Evolutionary conservation across 2,329 filamentous ascomycete genomes (phyloP), one percentile per base, ranked within the genome.

Genomic region (Orbilia quercus): DNA sequence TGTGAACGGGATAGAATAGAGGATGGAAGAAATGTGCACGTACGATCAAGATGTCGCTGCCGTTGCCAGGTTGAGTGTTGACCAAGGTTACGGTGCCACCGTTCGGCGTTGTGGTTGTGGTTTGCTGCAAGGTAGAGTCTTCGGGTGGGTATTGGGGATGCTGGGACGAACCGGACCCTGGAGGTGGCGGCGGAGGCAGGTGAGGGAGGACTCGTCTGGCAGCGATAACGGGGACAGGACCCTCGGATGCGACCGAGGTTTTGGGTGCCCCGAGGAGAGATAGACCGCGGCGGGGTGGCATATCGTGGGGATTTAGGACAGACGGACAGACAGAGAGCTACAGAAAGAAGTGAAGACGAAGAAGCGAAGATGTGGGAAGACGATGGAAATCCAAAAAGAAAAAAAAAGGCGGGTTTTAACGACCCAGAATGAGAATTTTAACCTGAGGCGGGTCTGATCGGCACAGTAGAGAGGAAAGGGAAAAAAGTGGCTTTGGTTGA

Each of bases 31-130:
- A 6, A 45, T 38, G 47, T 57, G 25, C 18, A 73, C 70, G 5
- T 59, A 74, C 70, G 31, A 74, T 74, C 63, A 74, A 64, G 20
- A 74, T 74, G 45, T 74, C 70, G 40, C 70, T 74, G 11, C 70
- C 70, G 14, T 74, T 74, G 11, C 70, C 70, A 40, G 70, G 70
- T 34, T 74, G 70, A 22, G 70, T 74, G 28, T 74, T 74, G 2
- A 74, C 70, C 48, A 74, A 22, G 6, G 70, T 74, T n/a, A 74
- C 70, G 6, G 70, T 74, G 2, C 70, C 70, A 34, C 70, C 70
- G 16, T 74, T 74, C 28, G 70, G 70, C 34, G 70, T 74, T 59
- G 70, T 74, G 6, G 70, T 74, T n/a, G 70, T 74, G n/a, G 70
- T 74, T 55, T 74, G 70, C 34, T 74, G 70, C 31, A 74, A 48